phyloP scores from a whole-genome alignment of 2,329 filamentous ascomycete species.

The Albifimbria verrucaria region DNA sequence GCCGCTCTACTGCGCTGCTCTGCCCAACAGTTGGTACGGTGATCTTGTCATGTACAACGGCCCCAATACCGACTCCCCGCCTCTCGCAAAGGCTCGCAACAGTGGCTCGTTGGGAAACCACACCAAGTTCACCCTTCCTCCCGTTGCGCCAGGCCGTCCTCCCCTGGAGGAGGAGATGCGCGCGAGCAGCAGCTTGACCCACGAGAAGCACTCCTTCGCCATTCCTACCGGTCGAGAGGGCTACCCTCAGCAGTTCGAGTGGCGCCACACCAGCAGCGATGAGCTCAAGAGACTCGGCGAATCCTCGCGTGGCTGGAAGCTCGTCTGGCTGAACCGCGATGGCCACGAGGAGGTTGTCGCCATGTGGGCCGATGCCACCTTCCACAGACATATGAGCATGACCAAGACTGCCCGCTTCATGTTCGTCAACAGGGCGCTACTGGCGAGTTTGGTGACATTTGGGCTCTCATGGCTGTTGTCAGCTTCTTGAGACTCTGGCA shows the following conservation, averaged over 20 bases:
- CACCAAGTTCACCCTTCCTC: conserved; percentile 12
- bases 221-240: conserved; percentile 26
- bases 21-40: conserved; percentile 9
- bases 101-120: conserved; percentile 1
- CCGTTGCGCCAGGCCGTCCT: conserved; percentile 4
- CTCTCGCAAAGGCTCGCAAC: conserved; percentile 5
- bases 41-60: conserved; percentile 12
- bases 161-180: conserved; percentile 9
- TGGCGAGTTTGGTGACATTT: conserved; percentile 37
- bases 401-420: conserved; percentile 31
- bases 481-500: conserved; percentile 19
- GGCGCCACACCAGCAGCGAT: conserved; percentile 34
- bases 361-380: conserved; percentile 22
- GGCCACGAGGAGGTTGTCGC: conserved; percentile 42
- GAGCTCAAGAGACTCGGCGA: conserved; percentile 30
- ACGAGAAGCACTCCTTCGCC: conserved; percentile 25
- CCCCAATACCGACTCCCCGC: conserved; percentile 4
- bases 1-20: conserved; percentile 5
- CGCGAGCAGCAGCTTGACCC: conserved; percentile 8
- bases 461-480: conserved; percentile 39
- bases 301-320: conserved; percentile 35
- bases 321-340: conserved; percentile 23
- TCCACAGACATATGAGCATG: conserved; percentile 13
- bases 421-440: conserved; percentile 37
- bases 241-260: conserved; percentile 37